phyloP scores from a whole-genome alignment of 164 flowering plant species.

The Paratinospora sagittata region DNA sequence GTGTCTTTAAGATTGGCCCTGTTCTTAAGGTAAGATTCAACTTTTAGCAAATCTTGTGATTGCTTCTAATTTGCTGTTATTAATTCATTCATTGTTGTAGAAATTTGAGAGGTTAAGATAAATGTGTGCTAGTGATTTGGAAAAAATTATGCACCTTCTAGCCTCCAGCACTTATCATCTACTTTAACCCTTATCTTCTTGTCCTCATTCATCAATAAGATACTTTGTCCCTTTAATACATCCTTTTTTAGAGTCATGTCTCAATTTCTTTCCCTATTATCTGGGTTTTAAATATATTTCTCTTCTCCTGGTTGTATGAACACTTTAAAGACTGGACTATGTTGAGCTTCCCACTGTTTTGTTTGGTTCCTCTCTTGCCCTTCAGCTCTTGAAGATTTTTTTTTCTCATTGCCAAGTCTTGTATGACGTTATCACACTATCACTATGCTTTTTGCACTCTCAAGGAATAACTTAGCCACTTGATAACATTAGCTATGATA shows the following conservation, averaged over 20 bases:
- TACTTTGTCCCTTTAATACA: neutral
- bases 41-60: neutral
- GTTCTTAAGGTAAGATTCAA: conserved; percentile 43
- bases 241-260: neutral
- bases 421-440: too few species aligned
- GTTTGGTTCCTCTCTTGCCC: too few species aligned
- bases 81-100: neutral
- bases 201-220: neutral
- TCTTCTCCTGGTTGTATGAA: neutral
- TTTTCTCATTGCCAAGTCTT: too few species aligned
- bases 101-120: neutral
- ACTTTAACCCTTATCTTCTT: neutral
- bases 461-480: too few species aligned
- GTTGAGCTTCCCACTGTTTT: neutral
- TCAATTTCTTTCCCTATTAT: neutral
- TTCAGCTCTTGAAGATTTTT: neutral
- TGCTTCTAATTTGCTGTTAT: neutral
- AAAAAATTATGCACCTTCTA: neutral
- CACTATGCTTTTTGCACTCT: too few species aligned
- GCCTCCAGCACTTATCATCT: neutral
- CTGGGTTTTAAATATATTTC: neutral
- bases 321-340: too few species aligned
- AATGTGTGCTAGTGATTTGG: neutral
- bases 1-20: conserved; percentile 61
- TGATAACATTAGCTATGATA: too few species aligned